Percentiles rank a stretch among this genome's conserved stretches.
Conservation (phyloP, 1,139 yeast species). For the Hansenula sp. region DNA sequence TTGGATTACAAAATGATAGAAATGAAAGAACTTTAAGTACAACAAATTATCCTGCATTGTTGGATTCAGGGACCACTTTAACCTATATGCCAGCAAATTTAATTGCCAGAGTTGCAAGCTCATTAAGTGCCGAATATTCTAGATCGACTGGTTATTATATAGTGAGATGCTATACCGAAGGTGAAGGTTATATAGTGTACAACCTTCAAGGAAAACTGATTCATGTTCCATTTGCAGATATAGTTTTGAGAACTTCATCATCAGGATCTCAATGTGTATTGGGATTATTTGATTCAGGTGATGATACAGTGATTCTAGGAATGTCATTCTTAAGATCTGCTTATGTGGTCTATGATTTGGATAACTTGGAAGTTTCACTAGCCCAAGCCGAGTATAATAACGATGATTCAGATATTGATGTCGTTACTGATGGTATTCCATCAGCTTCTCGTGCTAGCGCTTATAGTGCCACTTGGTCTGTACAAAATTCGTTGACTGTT, state of each 20-base stretch:
- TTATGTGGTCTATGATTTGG: slow-evolving; percentile 74
- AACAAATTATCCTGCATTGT: slow-evolving; percentile 37
- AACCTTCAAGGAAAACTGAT: slow-evolving; percentile 49
- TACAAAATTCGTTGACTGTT: not conserved
- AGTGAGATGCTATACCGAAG: slow-evolving; percentile 8
- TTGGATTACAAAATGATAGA: slow-evolving; percentile 27
- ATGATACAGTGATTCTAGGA: slow-evolving; percentile 46
- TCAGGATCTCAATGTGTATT: slow-evolving; percentile 24
- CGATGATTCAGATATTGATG: slow-evolving; percentile 36
- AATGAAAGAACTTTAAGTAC: slow-evolving; percentile 26
- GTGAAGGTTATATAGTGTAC: slow-evolving; percentile 22
- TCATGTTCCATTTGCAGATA: slow-evolving; percentile 24
- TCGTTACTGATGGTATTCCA: slow-evolving; percentile 37
- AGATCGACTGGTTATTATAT: slow-evolving; percentile 15
- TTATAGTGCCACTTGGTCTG: slow-evolving; percentile 23
- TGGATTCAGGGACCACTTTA: slow-evolving; percentile 70
- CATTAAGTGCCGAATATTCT: slow-evolving; percentile 35
- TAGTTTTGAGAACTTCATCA: not conserved
- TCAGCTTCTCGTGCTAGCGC: slow-evolving; percentile 37
- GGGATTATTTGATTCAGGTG: slow-evolving; percentile 26
- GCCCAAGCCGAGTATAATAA: slow-evolving; percentile 47
- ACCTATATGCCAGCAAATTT: slow-evolving; percentile 47
- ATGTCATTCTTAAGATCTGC: slow-evolving; percentile 68
- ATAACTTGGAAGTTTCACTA: slow-evolving; percentile 54
- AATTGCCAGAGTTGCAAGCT: slow-evolving; percentile 34